phyloP scores from a whole-genome alignment of 1,284 basidiomycete genomes.

The Moesziomyces aphidis region DNA sequence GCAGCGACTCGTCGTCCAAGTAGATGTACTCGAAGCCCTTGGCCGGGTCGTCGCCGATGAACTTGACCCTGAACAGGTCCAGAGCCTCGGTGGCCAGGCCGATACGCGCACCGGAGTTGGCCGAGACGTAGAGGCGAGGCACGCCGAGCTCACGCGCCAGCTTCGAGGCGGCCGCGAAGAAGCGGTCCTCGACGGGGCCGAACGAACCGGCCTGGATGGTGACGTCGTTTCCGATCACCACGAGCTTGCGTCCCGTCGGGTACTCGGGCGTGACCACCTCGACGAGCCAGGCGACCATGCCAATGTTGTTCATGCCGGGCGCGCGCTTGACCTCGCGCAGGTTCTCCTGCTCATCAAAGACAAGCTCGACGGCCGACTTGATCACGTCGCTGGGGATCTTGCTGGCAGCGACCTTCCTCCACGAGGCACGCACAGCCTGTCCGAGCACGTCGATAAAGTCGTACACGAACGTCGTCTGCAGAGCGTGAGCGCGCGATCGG shows the following conservation, averaged over 20 bases:
- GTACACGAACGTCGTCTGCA: constrained; percentile 96
- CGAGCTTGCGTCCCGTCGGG: constrained; percentile 85
- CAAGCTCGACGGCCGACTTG: constrained; percentile 73
- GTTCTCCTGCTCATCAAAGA: constrained; percentile 85
- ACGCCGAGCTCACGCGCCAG: constrained; percentile 89
- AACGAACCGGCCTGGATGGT: constrained; percentile 99
- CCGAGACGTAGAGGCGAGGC: constrained; percentile 95
- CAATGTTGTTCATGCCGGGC: constrained; percentile 92
- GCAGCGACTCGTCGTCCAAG: constrained; percentile 71
- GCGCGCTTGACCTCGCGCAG: constrained; percentile 89
- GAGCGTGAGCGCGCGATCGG: constrained; percentile 98
- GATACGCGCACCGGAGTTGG: constrained; percentile 97
- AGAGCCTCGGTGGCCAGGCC: constrained; percentile 94
- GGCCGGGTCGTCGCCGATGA: constrained; percentile 85
- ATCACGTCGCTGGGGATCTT: constrained; percentile 55
- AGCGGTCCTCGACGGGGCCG: constrained; percentile 93
- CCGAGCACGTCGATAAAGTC: constrained; percentile 99
- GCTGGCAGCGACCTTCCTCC: constrained; percentile 77
- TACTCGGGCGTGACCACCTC: constrained; percentile 93
- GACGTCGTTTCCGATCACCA: constrained; percentile 97
- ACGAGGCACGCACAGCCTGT: constrained; percentile 93
- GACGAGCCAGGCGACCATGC: constrained; percentile 99
- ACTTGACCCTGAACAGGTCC: constrained; percentile 89
- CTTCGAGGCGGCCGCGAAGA: constrained; percentile 94
- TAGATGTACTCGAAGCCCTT: constrained; percentile 98